These are phyloP conservation scores for Solanum rostratum DNA, from an alignment of 257 asterid genomes.

Conservation along the genomic window DNA sequence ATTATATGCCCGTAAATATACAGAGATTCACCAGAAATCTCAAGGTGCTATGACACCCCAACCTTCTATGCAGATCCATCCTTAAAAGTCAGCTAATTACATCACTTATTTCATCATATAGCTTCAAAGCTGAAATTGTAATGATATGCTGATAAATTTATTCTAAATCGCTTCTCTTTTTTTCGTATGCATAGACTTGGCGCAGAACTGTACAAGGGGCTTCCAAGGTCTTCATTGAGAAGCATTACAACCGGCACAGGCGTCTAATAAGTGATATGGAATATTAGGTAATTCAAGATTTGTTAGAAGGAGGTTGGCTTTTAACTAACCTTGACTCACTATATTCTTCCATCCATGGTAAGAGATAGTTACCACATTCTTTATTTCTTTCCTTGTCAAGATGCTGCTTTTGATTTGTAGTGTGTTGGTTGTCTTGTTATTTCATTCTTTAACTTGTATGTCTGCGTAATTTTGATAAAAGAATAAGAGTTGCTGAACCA, in stretches of 20 bases:
- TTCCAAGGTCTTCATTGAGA: conserved; percentile 72
- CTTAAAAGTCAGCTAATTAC: no score
- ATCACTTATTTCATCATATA: background rate
- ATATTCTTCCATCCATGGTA: background rate
- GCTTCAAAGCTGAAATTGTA: background rate
- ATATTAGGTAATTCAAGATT: conserved; percentile 4
- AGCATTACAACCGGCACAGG: conserved; percentile 65
- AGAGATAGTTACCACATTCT: background rate
- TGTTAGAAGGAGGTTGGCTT: background rate
- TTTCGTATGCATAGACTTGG: conserved; percentile 47
- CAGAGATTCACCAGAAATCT: no score
- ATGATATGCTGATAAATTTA: background rate
- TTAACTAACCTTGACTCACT: background rate
- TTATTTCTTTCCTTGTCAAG: background rate
- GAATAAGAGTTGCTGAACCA: background rate
- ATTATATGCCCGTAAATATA: no score
- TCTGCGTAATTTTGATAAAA: background rate
- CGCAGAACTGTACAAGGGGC: conserved; percentile 68
- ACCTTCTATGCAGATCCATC: no score
- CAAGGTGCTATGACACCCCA: no score
- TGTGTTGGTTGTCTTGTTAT: background rate
- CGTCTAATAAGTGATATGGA: conserved; percentile 45
- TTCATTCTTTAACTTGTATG: background rate
- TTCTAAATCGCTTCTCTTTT: background rate
- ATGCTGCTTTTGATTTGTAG: background rate